Conservation (phyloP, 148 eudicot species). For the Hydrangea macrophylla region DNA sequence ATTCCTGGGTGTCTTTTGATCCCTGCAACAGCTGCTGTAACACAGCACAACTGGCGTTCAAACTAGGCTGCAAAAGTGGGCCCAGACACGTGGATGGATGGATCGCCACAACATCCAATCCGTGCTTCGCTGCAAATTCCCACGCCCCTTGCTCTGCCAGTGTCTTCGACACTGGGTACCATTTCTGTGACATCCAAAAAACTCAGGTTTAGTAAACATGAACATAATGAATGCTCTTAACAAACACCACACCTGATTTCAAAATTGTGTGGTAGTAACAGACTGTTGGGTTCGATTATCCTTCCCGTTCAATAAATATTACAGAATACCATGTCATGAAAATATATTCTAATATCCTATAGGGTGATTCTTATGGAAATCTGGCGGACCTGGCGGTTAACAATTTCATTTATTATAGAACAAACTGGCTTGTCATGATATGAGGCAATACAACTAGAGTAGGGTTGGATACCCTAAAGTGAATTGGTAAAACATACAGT, state of each 20-base stretch:
- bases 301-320: background rate
- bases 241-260: background rate
- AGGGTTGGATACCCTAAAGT: too few relatives aligned
- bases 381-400: too few relatives aligned
- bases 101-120: constrained; percentile 66
- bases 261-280: background rate
- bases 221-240: too few relatives aligned
- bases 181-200: constrained; percentile 44
- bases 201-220: background rate
- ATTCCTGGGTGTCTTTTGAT: constrained; percentile 77
- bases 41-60: constrained; percentile 89
- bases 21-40: constrained; percentile 72
- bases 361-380: too few relatives aligned
- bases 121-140: constrained; percentile 65
- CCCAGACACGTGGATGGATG: constrained; percentile 90
- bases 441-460: too few relatives aligned
- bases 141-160: constrained; percentile 83
- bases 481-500: too few relatives aligned
- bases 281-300: background rate
- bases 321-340: too few relatives aligned
- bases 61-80: constrained; percentile 64
- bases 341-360: too few relatives aligned
- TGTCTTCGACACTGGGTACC: constrained; percentile 92
- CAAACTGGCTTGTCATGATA: too few relatives aligned
- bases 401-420: too few relatives aligned